Conservation (phyloP, 768 basidiomycete species). For the Pholiota conissans region DNA sequence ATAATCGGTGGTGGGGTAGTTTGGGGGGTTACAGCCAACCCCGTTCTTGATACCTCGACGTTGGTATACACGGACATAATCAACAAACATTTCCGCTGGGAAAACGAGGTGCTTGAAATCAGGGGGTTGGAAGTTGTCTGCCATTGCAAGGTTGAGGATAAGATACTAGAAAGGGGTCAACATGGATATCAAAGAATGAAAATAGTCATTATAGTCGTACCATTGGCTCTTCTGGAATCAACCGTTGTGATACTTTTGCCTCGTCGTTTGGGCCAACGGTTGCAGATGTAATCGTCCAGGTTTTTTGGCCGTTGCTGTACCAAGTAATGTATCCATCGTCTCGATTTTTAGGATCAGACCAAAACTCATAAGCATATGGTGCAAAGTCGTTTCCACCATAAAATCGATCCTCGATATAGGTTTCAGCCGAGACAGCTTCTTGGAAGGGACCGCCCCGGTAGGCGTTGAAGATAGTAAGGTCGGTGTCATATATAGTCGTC, state of each 20-base stretch:
- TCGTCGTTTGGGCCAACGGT: conserved; percentile 64
- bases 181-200: too few relatives aligned
- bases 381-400: conserved; percentile 59
- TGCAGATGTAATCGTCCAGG: conserved; percentile 72
- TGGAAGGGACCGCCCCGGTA: conserved; percentile 75
- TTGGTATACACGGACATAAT: conserved; percentile 91
- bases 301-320: conserved; percentile 62
- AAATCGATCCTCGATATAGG: conserved; percentile 49
- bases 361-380: conserved; percentile 80
- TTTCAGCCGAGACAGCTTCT: conserved; percentile 72
- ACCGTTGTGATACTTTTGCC: conserved; percentile 58
- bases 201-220: too few relatives aligned
- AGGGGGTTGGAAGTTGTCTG: conserved; percentile 71
- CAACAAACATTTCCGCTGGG: conserved; percentile 81
- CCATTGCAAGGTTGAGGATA: conserved; percentile 84
- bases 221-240: conserved; percentile 96
- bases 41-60: conserved; percentile 66
- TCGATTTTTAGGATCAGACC: conserved; percentile 67
- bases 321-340: conserved; percentile 80
- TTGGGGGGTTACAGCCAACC: conserved; percentile 78
- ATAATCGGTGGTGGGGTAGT: conserved; percentile 78
- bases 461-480: conserved; percentile 55
- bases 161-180: too few relatives aligned
- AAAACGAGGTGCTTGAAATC: conserved; percentile 74
- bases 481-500: conserved; percentile 51